Conservation (phyloP, 116 monocot species). For the Zostera marina region DNA sequence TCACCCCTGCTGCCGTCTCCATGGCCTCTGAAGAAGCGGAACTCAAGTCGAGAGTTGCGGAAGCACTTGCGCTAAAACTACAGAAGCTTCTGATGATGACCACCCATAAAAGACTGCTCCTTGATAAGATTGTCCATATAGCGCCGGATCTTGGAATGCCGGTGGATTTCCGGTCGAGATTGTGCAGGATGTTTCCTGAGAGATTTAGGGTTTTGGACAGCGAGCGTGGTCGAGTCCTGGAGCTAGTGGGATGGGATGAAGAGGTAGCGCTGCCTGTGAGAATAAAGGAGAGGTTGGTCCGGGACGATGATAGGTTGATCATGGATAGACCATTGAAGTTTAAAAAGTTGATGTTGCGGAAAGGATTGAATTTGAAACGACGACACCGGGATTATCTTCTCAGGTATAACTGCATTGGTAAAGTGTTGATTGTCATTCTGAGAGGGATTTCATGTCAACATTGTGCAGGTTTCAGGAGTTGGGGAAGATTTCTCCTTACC, state of each 20-base stretch:
- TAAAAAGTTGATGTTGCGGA: slow-evolving; percentile 37
- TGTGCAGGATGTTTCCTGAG: slow-evolving; percentile 42
- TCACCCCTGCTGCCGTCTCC: slow-evolving; percentile 35
- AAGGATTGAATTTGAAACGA: slow-evolving; percentile 61
- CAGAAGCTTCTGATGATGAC: slow-evolving; percentile 63
- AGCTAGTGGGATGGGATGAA: slow-evolving; percentile 27
- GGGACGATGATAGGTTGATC: slow-evolving; percentile 12
- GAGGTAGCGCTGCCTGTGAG: slow-evolving; percentile 16
- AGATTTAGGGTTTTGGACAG: slow-evolving; percentile 50
- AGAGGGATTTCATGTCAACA: background rate
- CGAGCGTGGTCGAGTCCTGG: slow-evolving; percentile 59
- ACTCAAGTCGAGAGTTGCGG: slow-evolving; percentile 11
- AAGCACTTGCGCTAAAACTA: slow-evolving; percentile 42
- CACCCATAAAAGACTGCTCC: slow-evolving; percentile 26
- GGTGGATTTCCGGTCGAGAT: slow-evolving; percentile 44
- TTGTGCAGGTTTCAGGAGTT: slow-evolving; percentile 24
- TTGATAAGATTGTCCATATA: slow-evolving; percentile 69
- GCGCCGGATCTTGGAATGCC: slow-evolving; percentile 78
- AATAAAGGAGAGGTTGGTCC: background rate
- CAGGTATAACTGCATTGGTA: no score
- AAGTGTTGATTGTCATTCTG: no score
- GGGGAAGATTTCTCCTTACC: slow-evolving; percentile 46
- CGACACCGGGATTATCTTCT: slow-evolving; percentile 53
- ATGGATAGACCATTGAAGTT: slow-evolving; percentile 55
- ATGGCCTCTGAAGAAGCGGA: slow-evolving; percentile 18